These are phyloP conservation scores for Pulveroboletus sp. DNA, from an alignment of 768 basidiomycete species.

Conservation along the genomic window DNA sequence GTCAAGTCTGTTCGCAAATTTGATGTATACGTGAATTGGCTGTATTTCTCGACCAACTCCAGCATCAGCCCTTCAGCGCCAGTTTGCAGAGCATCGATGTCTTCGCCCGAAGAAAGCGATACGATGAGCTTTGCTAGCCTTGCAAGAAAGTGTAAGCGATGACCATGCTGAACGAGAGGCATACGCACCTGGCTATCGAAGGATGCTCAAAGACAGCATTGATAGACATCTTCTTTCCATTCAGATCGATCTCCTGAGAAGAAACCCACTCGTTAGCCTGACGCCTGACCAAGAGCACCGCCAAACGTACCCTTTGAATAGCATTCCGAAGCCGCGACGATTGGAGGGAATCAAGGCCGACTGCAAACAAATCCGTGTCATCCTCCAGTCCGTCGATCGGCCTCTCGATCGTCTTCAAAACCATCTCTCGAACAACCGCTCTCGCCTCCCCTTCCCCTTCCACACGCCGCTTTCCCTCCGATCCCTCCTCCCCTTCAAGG, in stretches of 20 bases:
- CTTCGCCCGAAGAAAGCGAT: constrained; percentile 32
- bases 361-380: constrained; percentile 42
- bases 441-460: constrained; percentile 11
- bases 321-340: constrained; percentile 49
- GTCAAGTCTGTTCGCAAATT: not conserved
- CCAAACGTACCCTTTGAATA: constrained; percentile 38
- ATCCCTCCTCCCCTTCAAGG: constrained; percentile 40
- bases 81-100: constrained; percentile 14
- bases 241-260: constrained; percentile 28
- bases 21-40: constrained; percentile 7
- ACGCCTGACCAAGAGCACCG: constrained; percentile 28
- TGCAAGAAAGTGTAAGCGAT: not conserved
- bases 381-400: constrained; percentile 16
- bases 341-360: constrained; percentile 54
- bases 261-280: constrained; percentile 3
- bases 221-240: constrained; percentile 19
- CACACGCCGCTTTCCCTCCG: constrained; percentile 17
- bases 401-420: constrained; percentile 22
- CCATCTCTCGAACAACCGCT: constrained; percentile 10
- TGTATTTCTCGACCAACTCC: constrained; percentile 43
- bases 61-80: constrained; percentile 41
- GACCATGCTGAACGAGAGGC: not conserved
- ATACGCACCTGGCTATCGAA: constrained; percentile 35
- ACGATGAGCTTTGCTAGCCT: constrained; percentile 42
- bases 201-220: constrained; percentile 52